These are phyloP conservation scores for Talaromyces sp. DNA, from an alignment of 2,329 filamentous ascomycete species.

Conservation along the genomic window DNA sequence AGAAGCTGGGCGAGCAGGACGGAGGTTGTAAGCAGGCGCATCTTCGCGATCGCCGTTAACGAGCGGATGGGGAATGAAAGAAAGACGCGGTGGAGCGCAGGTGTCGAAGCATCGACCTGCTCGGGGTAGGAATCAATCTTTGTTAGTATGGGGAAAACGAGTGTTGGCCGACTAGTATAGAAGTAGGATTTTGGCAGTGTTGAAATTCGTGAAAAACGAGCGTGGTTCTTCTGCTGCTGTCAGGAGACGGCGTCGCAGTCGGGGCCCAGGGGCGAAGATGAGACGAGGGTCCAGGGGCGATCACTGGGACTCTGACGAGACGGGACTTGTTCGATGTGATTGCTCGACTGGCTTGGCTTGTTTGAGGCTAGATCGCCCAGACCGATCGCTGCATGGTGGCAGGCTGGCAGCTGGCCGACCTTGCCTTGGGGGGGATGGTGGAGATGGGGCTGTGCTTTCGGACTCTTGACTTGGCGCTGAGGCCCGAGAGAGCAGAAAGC, in stretches of 20 bases:
- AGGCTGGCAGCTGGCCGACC: too few species aligned
- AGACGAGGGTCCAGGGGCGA: background rate
- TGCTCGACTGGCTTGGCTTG: background rate
- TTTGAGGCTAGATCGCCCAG: background rate
- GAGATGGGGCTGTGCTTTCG: background rate
- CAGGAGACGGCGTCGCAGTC: background rate
- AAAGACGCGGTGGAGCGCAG: background rate
- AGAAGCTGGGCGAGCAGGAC: constrained; percentile 3
- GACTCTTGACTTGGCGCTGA: background rate
- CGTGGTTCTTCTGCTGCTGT: too few species aligned
- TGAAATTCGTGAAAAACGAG: too few species aligned
- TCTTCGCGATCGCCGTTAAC: background rate
- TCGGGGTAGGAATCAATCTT: background rate
- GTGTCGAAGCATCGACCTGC: background rate
- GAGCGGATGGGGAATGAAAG: background rate
- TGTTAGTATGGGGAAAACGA: background rate
- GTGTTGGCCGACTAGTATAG: background rate
- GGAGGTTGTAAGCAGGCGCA: constrained; percentile 3
- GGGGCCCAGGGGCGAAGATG: background rate
- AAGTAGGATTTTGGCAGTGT: background rate
- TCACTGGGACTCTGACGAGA: background rate
- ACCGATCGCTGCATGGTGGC: background rate
- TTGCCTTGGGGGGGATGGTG: background rate
- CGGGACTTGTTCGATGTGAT: background rate
- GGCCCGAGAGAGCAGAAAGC: too few species aligned